Conservation (phyloP, 1,284 basidiomycete genomes). For the Ganoderma meredithae region DNA sequence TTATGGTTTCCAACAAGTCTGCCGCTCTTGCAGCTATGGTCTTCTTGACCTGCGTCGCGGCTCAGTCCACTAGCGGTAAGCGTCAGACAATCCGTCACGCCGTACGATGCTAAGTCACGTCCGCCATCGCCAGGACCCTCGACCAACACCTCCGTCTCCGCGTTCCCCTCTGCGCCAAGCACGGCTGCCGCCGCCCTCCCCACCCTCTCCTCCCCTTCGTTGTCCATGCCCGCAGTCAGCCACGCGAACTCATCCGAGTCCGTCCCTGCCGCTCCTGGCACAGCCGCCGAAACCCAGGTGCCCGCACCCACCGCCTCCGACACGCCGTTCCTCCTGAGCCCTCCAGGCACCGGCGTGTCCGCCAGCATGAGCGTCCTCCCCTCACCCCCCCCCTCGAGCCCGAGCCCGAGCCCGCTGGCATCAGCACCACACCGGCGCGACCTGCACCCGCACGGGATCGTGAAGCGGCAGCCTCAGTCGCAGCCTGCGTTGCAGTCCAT, state of each 20-base stretch:
- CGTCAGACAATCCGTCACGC: neutral
- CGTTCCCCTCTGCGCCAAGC: neutral
- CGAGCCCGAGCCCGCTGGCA: neutral
- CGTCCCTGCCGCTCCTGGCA: neutral
- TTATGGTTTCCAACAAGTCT: neutral
- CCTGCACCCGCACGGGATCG: constrained; percentile 5
- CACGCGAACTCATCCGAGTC: neutral
- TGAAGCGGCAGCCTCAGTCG: neutral
- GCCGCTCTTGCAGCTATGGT: neutral
- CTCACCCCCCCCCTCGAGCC: neutral
- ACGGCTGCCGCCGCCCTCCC: neutral
- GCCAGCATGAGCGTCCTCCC: neutral
- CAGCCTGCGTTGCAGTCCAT: neutral
- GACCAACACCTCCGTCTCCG: neutral
- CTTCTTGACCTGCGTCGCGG: neutral
- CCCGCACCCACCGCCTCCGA: neutral
- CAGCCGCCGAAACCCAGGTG: neutral
- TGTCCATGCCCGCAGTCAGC: too few relatives aligned
- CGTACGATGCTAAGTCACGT: neutral
- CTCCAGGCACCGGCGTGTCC: neutral
- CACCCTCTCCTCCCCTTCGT: neutral
- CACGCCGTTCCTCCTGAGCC: neutral
- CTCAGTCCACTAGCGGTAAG: neutral
- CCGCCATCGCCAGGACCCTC: neutral
- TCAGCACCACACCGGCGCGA: neutral